These are phyloP conservation scores for Cicer cuneatum DNA, from an alignment of 306 rosid species.

Conservation along the genomic window DNA sequence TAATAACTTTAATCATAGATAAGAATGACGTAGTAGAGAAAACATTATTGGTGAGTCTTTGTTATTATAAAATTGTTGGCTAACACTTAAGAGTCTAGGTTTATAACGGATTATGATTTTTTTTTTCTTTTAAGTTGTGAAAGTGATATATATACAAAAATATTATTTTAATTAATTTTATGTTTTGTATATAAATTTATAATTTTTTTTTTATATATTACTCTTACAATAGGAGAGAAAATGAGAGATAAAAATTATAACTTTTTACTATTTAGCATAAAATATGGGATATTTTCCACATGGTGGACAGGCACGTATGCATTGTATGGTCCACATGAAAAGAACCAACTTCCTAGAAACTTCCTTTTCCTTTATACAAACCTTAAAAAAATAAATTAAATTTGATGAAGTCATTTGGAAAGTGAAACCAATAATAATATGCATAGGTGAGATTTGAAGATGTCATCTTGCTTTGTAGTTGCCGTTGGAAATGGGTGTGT, in stretches of 20 bases:
- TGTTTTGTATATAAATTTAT: no score
- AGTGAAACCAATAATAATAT: slow-evolving; percentile 43
- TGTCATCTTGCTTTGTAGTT: slow-evolving; percentile 52
- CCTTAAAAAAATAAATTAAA: slow-evolving; percentile 4
- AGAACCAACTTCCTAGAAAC: slow-evolving; percentile 44
- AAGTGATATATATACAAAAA: no score
- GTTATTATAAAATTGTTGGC: slow-evolving; percentile 7
- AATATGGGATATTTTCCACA: slow-evolving; percentile 36
- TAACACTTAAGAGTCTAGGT: neutral
- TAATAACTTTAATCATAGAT: slow-evolving; percentile 36
- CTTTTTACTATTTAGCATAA: no score
- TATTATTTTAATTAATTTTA: no score
- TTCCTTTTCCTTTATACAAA: slow-evolving; percentile 20
- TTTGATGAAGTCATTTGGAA: slow-evolving; percentile 54
- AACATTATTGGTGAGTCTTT: slow-evolving; percentile 42
- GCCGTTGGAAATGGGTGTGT: slow-evolving; percentile 30
- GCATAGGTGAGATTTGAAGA: slow-evolving; percentile 48
- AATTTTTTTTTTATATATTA: no score
- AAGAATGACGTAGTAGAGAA: slow-evolving; percentile 47
- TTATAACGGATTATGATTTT: neutral
- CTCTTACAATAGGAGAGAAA: no score
- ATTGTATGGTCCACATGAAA: slow-evolving; percentile 42
- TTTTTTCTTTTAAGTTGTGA: no score
- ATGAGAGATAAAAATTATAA: no score
- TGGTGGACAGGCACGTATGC: slow-evolving; percentile 40